Percentiles rank a stretch among this genome's conserved stretches.
These are phyloP conservation scores for Cinchona pubescens DNA, from an alignment of 257 asterid genomes.

Conservation along the genomic window DNA sequence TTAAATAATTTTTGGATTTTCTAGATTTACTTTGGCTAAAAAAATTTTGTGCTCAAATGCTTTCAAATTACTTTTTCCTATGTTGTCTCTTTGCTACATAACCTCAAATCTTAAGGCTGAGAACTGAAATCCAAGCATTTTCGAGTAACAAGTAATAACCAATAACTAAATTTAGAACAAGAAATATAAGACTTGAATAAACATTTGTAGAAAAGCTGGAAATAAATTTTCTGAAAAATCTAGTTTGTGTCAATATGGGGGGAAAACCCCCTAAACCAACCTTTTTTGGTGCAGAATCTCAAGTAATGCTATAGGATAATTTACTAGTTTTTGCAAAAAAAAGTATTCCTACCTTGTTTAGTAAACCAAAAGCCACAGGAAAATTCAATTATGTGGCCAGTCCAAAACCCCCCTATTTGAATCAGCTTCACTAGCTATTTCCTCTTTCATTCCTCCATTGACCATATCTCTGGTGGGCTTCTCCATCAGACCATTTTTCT, in stretches of 20 bases:
- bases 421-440: no score
- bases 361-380: neutral
- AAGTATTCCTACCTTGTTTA: neutral
- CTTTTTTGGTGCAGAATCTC: neutral
- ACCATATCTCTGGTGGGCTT: neutral
- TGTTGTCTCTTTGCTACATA: no score
- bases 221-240: neutral
- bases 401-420: neutral
- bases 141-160: neutral
- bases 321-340: neutral
- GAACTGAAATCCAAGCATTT: neutral
- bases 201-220: neutral
- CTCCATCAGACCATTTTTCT: constrained; percentile 2
- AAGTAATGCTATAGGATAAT: neutral
- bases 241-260: neutral
- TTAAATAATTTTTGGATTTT: no score
- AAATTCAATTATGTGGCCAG: neutral
- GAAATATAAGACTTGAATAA: neutral
- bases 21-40: no score
- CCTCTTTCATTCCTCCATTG: neutral
- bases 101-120: no score
- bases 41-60: no score
- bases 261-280: neutral
- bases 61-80: no score
- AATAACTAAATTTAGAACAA: neutral